phyloP scores from a whole-genome alignment of 148 eudicot species.

The Tetragonia tetragonoides region DNA sequence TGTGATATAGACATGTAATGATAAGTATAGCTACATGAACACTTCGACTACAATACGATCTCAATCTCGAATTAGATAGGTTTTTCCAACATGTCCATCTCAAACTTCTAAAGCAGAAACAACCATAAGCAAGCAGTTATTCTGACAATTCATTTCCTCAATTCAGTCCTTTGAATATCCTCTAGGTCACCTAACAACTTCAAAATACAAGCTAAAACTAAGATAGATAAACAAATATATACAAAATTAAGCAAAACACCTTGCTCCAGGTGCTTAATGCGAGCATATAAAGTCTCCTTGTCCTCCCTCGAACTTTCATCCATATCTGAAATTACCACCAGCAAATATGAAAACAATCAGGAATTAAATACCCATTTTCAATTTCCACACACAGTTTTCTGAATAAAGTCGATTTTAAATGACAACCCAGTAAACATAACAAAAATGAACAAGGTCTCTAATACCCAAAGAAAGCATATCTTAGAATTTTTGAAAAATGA shows the following conservation, averaged over 20 bases:
- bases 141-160: background rate
- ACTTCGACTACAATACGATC: background rate
- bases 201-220: background rate
- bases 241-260: constrained; percentile 43
- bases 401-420: too few species aligned
- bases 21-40: background rate
- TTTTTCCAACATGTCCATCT: background rate
- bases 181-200: background rate
- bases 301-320: constrained; percentile 39
- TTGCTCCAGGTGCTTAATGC: constrained; percentile 60
- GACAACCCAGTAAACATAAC: too few species aligned
- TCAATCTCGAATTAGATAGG: background rate
- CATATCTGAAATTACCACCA: constrained; percentile 38
- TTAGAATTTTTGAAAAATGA: background rate
- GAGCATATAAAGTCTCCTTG: constrained; percentile 57
- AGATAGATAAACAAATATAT: background rate
- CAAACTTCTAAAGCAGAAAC: background rate
- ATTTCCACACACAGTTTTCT: background rate
- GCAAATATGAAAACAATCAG: background rate
- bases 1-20: background rate
- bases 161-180: background rate
- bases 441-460: too few species aligned
- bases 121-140: background rate
- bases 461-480: too few species aligned
- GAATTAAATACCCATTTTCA: background rate